Base-by-base conservation (phyloP, 2,329 filamentous ascomycete species). In the Microdochium paspali region DNA sequence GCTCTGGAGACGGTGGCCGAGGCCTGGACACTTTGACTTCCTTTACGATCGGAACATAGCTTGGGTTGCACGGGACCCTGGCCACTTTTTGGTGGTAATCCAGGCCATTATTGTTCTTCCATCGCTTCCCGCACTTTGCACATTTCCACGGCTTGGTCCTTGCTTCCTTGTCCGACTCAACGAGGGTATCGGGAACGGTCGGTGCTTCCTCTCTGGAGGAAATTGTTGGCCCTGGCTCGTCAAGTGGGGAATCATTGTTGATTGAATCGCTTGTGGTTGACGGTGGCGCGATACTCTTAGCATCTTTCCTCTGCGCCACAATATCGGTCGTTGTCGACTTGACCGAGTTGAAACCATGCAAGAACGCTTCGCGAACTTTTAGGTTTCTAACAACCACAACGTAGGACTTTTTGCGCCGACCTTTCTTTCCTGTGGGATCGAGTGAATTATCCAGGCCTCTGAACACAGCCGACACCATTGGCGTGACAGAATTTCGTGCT, bases 51-150 rank as follows among this genome's bases (percentile, higher is more conserved):
- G 66, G 60, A 15, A 66, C 59, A 44, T 65, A 74, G 47, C 59
- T 57, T 2, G 76, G 71, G 53, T 82, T 82, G 55, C 78, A 82
- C 13, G 67, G 21, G 3, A 73, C 73, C 49, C 66, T 66, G 1
- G 77, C 75, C 54, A 79, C 80, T 28, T 71, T 72, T 13, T 74
- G 60, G 51, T 82, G 78, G 55, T 82, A 82, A 45, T 79, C 76
- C 15, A 81, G 63, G 0, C 78, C 78, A 43, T 77, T 65, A 28
- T 74, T 66, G 46, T 81, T 81, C 58, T 79, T 80, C 76, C 77
- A 82, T 10, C 60, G 63, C 3, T 69, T 70, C 10, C 70, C 70
- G 49, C 78, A 82, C 40, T 70, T 74, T 10, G 76, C 69, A 51
- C 78, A 82, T 20, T 61, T 64, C 54, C 64, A 79, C 2, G 62